phyloP scores from a whole-genome alignment of 306 rosid genomes.

The Trifolium subterraneum region DNA sequence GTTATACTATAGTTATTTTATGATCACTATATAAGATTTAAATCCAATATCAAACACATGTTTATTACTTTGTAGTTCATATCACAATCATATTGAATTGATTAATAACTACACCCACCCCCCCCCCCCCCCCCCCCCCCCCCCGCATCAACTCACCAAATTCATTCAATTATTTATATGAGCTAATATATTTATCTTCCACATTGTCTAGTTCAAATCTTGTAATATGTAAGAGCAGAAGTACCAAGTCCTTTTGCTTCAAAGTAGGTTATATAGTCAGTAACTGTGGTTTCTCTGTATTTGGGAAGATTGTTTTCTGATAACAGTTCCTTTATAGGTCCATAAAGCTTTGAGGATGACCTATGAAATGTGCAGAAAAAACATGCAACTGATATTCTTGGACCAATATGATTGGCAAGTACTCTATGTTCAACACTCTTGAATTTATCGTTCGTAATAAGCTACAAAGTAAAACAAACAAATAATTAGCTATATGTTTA shows the following conservation, averaged over 20 bases:
- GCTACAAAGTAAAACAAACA: conserved; percentile 24
- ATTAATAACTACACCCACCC: neutral
- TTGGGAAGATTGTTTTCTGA: conserved; percentile 57
- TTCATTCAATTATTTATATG: neutral
- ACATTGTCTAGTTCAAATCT: conserved; percentile 20
- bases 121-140: no score
- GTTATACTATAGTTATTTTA: no score
- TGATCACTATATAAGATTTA: no score
- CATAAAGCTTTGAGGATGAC: conserved; percentile 33
- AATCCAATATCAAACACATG: no score
- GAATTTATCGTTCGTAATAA: conserved; percentile 47
- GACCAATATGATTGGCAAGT: conserved; percentile 34
- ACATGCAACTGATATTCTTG: conserved; percentile 45
- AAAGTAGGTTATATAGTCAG: conserved; percentile 34
- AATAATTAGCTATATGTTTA: conserved; percentile 14
- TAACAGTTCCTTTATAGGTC: conserved; percentile 62
- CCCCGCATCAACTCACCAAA: neutral
- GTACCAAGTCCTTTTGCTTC: conserved; percentile 43
- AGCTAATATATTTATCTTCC: neutral
- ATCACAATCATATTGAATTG: neutral
- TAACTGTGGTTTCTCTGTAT: conserved; percentile 46
- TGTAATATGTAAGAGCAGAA: conserved; percentile 47
- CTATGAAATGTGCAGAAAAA: conserved; percentile 28
- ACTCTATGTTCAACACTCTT: conserved; percentile 48
- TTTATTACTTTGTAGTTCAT: neutral